Base-by-base conservation (phyloP, 768 basidiomycete genomes). In the Piloderma croceum region DNA sequence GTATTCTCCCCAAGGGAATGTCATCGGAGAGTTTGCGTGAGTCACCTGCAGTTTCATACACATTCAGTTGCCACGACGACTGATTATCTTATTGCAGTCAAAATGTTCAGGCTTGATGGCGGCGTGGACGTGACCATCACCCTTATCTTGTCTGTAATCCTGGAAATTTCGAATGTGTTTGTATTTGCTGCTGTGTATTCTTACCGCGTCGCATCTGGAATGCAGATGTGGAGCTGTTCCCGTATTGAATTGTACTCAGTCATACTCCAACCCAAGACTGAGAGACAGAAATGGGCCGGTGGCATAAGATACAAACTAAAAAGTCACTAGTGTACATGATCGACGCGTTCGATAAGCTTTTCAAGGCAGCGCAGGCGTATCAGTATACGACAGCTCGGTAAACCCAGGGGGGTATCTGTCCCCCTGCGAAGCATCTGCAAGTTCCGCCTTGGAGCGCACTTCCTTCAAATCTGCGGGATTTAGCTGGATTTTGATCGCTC, bases 1-100 rank as follows among this genome's bases (percentile, higher is more conserved):
- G 62, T 85, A 86, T 54, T 71, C 60, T 23, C 67, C 70, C 9
- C 65, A 70, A 31, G 83, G 83, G 33, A 86, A 86, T 58, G 65
- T 86, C 49, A 66, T 69, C 17, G 81, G 81, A 23, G 48, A 72
- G 40, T 84, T 82, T 49, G 57, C 58, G 81, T 81, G 59, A 50
- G 80, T 73, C 10, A n/a, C 24, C 21, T n/a, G 40, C 12, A n/a
- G 5, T 29, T 10, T 15, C 6, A 4, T 17, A 24, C 24, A 9
- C 25, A 27, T 17, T 9, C 31, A 10, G 17, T 15, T 39, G 17
- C 25, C 38, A 29, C 24, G 20, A 27, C 36, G 9, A 36, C 31
- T 27, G 25, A 23, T n/a, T 18, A 31, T 20, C 2, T 39, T 46
- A 27, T 19, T 38, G 6, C 46, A 74, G 73, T 33, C 47, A 66